Conservation (phyloP, 1,139 yeast genomes). For the Suhomyces bokatorum region DNA sequence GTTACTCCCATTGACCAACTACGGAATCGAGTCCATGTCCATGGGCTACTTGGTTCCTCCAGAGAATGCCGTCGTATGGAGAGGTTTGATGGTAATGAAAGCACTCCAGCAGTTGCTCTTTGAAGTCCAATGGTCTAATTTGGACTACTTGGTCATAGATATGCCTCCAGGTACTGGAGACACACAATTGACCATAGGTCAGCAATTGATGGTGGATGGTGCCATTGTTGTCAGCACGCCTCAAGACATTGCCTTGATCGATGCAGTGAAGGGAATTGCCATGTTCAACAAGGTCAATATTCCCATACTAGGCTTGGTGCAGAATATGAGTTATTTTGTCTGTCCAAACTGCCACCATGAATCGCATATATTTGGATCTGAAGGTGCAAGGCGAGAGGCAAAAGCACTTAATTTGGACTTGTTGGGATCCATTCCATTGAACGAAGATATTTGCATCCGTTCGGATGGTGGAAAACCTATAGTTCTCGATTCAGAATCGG, state of each 20-base stretch:
- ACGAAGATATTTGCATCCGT: conserved; percentile 58
- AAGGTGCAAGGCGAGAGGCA: conserved; percentile 65
- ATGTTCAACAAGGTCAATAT: conserved; percentile 75
- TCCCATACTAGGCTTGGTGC: conserved; percentile 78
- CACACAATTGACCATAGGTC: conserved; percentile 79
- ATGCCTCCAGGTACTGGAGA: conserved; percentile 96
- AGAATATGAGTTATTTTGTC: conserved; percentile 76
- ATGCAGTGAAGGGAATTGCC: conserved; percentile 77
- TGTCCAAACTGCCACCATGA: conserved; percentile 79
- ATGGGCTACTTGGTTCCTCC: conserved; percentile 83
- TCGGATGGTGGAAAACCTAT: conserved; percentile 71
- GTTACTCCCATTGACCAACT: conserved; percentile 69
- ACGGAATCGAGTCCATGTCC: conserved; percentile 83
- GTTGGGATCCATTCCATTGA: conserved; percentile 68
- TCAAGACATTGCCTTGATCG: conserved; percentile 81
- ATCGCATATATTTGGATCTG: conserved; percentile 72
- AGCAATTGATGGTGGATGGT: conserved; percentile 73
- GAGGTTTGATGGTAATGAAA: conserved; percentile 86
- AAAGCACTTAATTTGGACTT: conserved; percentile 48
- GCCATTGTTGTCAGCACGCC: conserved; percentile 85
- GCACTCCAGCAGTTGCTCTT: conserved; percentile 79
- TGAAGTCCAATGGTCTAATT: conserved; percentile 76
- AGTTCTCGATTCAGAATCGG: conserved; percentile 42
- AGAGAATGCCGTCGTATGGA: conserved; percentile 75
- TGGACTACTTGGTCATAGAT: conserved; percentile 74